A percentile compares a stretch with the other conserved stretches of the same genome.
Conservation (phyloP, 2,329 filamentous ascomycete species). For the Cercospora brassicicola region DNA sequence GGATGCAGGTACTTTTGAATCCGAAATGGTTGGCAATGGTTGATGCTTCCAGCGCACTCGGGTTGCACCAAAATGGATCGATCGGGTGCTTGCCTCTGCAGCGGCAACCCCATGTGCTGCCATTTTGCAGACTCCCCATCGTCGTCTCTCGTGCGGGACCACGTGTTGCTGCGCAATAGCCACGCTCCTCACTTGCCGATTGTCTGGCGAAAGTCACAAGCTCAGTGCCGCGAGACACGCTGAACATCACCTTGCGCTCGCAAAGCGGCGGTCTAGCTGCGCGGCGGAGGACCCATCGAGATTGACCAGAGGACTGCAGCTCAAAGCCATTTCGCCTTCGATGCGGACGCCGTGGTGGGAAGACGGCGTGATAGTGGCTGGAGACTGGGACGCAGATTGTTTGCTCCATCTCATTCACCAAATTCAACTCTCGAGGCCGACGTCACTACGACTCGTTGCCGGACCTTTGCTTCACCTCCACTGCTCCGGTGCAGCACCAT, state of each 20-base stretch:
- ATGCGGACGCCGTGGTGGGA: not conserved
- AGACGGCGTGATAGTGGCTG: not conserved
- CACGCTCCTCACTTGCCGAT: not conserved
- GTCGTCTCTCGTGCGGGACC: not conserved
- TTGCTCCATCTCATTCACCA: not conserved
- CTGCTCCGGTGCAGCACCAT: not conserved
- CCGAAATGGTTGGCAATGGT: not conserved
- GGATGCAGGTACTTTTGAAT: not conserved
- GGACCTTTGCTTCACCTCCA: not conserved
- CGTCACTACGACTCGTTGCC: not conserved
- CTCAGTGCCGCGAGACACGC: not conserved
- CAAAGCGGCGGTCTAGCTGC: not conserved
- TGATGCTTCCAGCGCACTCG: not conserved
- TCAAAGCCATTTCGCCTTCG: not conserved
- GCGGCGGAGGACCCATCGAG: not conserved
- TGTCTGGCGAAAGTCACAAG: not conserved
- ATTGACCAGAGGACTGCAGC: not conserved
- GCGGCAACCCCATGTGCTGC: not conserved
- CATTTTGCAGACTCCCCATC: not conserved
- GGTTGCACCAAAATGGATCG: not conserved
- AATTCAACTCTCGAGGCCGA: not conserved
- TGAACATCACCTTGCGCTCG: not conserved
- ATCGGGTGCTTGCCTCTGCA: not conserved
- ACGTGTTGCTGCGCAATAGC: not conserved
- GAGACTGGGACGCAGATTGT: not conserved